These are phyloP conservation scores for Panicum miliaceum DNA, from an alignment of 176 grass and related monocot species.

Conservation along the genomic window DNA sequence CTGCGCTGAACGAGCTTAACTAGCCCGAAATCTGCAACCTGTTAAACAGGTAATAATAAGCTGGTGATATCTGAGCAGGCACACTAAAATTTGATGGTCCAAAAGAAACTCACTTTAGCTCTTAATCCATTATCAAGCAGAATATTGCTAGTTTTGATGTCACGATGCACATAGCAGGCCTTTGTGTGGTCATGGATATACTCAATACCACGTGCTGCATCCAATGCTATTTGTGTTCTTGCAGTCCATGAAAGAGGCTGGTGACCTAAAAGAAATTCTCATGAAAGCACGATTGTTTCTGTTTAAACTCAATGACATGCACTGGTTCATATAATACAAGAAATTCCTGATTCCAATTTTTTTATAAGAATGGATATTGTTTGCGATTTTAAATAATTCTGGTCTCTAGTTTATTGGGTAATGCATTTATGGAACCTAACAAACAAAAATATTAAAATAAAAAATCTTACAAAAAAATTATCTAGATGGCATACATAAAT, in stretches of 20 bases:
- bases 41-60: slow-evolving; percentile 28
- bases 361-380: not conserved
- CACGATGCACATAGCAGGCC: slow-evolving; percentile 66
- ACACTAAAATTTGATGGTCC: not conserved
- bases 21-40: slow-evolving; percentile 75
- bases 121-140: slow-evolving; percentile 65
- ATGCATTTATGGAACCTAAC: slow-evolving; percentile 4
- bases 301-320: not conserved
- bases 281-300: not conserved
- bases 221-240: slow-evolving; percentile 69
- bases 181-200: slow-evolving; percentile 88
- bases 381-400: not conserved
- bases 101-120: slow-evolving; percentile 56
- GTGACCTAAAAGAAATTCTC: slow-evolving; percentile 37
- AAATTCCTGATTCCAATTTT: slow-evolving; percentile 5
- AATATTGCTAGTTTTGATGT: slow-evolving; percentile 81
- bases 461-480: not conserved
- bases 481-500: not conserved
- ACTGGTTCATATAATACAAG: not conserved
- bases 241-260: slow-evolving; percentile 78
- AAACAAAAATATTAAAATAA: not conserved
- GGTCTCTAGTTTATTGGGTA: not conserved
- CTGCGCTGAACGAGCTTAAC: slow-evolving; percentile 68
- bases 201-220: slow-evolving; percentile 71
- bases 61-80: not conserved